Evolutionary conservation across 495 filamentous ascomycete species (phyloP), one percentile per base, ranked within the genome.

Genomic region (Hyphodiscus hymeniophilus): DNA sequence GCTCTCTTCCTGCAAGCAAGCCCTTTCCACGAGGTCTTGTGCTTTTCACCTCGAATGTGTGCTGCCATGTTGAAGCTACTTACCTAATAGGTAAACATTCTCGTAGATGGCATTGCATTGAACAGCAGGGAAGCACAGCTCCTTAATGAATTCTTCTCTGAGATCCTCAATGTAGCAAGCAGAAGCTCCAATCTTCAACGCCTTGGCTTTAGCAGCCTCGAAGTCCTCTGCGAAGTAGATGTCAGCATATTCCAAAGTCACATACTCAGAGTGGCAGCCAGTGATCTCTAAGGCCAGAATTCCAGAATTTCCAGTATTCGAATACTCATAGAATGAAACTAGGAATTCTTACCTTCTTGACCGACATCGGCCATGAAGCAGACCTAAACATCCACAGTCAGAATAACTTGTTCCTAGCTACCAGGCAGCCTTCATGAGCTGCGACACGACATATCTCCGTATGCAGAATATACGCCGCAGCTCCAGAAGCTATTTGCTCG

Each of bases 51-150:
- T 7, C 7, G 30, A n/a, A n/a, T n/a, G n/a, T n/a, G n/a, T n/a
- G n/a, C n/a, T 34, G 31, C 12, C 5, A 34, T 34, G 31, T 15
- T 5, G 2, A 38, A 6, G 5, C 26, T 28, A 32, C 59, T 36
- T 70, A 65, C 80, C 87, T 23, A 89, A 73, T 38, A 89, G 79
- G 69, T 89, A 89, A 46, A 80, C 73, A 58, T 83, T 80, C 71
- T 95, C 87, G 67, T 89, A 92, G 63, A 87, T 80, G 57, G 87
- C 87, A 58, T 92, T 91, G 76, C 84, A 89, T 61, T 84, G 83
- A 56, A 95, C 79, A 47, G 91, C 91, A 42, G 78, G 84, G 78
- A 84, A 91, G 69, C 88, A 87, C 12, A 95, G 74, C 70, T 94
- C 75, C 57, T 90, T 83, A 55, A 94, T 78, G 56, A 95, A 90